Conservation (phyloP, 768 basidiomycete genomes). For the Termitomyces sp. region DNA sequence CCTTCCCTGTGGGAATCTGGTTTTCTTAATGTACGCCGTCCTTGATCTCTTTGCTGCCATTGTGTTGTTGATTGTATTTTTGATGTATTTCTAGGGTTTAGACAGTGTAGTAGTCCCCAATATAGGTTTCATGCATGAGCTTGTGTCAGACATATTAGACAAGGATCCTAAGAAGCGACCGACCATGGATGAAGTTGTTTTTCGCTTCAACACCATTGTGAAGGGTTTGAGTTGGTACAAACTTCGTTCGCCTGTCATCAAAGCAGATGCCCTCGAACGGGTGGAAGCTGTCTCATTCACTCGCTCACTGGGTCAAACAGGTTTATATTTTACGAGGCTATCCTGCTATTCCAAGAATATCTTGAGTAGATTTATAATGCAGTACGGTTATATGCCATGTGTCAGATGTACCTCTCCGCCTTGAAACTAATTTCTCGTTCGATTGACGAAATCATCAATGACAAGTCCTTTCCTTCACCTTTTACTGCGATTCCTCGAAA, state of each 20-base stretch:
- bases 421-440: no score
- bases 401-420: no score
- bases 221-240: not conserved
- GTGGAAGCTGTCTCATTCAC: not conserved
- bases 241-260: not conserved
- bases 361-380: not conserved
- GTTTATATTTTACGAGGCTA: not conserved
- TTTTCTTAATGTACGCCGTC: not conserved
- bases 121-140: not conserved
- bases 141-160: not conserved
- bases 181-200: not conserved
- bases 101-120: not conserved
- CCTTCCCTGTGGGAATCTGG: not conserved
- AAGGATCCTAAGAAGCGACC: not conserved
- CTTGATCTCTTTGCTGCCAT: no score
- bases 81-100: not conserved
- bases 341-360: not conserved
- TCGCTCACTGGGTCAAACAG: not conserved
- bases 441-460: no score
- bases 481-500: no score
- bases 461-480: no score
- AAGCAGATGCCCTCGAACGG: not conserved
- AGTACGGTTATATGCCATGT: not conserved
- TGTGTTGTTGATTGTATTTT: not conserved
- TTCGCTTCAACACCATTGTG: not conserved